Percentiles rank a stretch among this genome's conserved stretches.
Evolutionary conservation across 331 rosid genomes (phyloP).

Genomic region (Malus hybrid): DNA sequence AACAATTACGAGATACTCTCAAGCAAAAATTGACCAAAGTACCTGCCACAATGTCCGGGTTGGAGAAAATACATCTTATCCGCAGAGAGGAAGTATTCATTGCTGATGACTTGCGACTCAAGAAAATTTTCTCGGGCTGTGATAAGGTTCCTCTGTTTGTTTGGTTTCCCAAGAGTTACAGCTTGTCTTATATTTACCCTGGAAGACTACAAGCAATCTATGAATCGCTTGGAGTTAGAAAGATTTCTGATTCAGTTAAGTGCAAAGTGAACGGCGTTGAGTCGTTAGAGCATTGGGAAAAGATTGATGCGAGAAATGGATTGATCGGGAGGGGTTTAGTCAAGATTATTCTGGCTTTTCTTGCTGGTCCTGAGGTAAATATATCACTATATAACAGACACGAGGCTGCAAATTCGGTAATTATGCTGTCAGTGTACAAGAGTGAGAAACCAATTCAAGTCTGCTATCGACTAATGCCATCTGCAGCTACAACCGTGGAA

Average conservation of each 20-base stretch:
- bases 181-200: background rate
- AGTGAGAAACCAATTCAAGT: conserved; percentile 1
- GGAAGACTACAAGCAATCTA: background rate
- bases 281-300: background rate
- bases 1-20: background rate
- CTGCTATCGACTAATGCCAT: background rate
- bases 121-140: background rate
- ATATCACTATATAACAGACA: conserved; percentile 7
- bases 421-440: background rate
- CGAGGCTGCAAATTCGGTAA: background rate
- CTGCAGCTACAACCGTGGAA: background rate
- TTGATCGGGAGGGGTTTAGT: conserved; percentile 5
- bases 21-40: background rate
- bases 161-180: background rate
- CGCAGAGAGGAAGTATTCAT: conserved; percentile 2
- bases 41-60: background rate
- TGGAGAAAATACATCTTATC: background rate
- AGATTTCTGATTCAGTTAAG: background rate
- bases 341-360: conserved; percentile 5
- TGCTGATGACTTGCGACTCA: conserved; percentile 3
- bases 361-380: background rate
- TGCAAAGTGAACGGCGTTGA: background rate
- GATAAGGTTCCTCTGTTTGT: conserved; percentile 1
- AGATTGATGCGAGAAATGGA: background rate
- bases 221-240: background rate